A percentile compares a stretch with the other conserved stretches of the same genome.
phyloP scores from a whole-genome alignment of 2,329 filamentous ascomycete genomes.

The Botryotinia convoluta region DNA sequence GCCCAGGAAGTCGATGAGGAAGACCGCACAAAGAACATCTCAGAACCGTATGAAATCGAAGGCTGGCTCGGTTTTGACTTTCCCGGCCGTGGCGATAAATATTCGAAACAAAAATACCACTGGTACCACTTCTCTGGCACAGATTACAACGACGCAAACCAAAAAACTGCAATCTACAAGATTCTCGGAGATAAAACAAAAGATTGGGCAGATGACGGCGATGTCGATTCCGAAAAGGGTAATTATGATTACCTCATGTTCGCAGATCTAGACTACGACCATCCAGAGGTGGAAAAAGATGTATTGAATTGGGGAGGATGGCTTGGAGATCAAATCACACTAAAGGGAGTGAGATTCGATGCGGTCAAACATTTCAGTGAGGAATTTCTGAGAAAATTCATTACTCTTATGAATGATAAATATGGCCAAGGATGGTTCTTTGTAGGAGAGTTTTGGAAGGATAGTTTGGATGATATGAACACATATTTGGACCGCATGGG shows the following conservation, averaged over 20 bases:
- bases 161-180: slow-evolving; percentile 62
- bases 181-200: slow-evolving; percentile 60
- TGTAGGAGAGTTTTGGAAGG: slow-evolving; percentile 69
- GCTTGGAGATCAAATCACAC: slow-evolving; percentile 58
- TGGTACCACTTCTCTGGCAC: slow-evolving; percentile 68
- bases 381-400: slow-evolving; percentile 64
- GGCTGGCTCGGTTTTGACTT: slow-evolving; percentile 69
- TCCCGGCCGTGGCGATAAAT: slow-evolving; percentile 55
- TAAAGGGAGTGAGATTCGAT: slow-evolving; percentile 68
- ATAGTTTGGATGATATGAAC: slow-evolving; percentile 53
- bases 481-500: slow-evolving; percentile 58
- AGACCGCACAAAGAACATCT: slow-evolving; percentile 55
- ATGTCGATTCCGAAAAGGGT: slow-evolving; percentile 57
- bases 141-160: slow-evolving; percentile 57
- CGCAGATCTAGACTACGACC: slow-evolving; percentile 63
- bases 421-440: slow-evolving; percentile 57
- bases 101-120: slow-evolving; percentile 62
- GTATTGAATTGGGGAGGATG: slow-evolving; percentile 66
- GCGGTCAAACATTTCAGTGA: slow-evolving; percentile 71
- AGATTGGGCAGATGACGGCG: slow-evolving; percentile 61
- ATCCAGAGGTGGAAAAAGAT: slow-evolving; percentile 62
- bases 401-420: slow-evolving; percentile 52
- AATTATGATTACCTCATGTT: slow-evolving; percentile 74
- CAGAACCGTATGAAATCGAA: slow-evolving; percentile 59
- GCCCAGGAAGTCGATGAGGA: slow-evolving; percentile 62